Conservation (phyloP, 805 yeast species). For the Lipomyces sp. region DNA sequence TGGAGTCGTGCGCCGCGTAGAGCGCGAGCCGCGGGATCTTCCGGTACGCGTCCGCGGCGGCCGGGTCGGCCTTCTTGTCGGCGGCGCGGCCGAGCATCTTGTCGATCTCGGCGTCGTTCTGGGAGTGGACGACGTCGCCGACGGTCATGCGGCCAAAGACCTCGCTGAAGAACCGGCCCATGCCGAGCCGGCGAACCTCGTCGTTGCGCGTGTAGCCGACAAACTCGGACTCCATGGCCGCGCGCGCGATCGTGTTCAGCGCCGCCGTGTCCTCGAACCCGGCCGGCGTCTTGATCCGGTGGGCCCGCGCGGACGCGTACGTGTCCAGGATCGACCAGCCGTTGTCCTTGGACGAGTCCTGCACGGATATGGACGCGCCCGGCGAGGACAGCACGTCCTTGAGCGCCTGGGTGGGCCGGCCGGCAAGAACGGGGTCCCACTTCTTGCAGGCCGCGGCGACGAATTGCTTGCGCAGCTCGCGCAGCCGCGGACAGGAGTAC, state of each 20-base stretch:
- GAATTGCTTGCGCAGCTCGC: conserved; percentile 22
- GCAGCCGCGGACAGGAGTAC: conserved; percentile 20
- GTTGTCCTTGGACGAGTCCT: conserved; percentile 2
- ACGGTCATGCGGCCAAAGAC: conserved; percentile 21
- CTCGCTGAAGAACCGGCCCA: conserved; percentile 28
- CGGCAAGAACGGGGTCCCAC: conserved; percentile 27
- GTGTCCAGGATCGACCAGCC: conserved; percentile 28
- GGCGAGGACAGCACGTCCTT: conserved; percentile 5
- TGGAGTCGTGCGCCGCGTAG: conserved; percentile 31
- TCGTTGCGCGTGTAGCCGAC: conserved; percentile 10
- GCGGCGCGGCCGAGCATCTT: conserved; percentile 3
- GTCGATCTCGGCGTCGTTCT: conserved; percentile 12
- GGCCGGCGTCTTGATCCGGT: conserved; percentile 13
- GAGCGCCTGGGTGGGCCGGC: conserved; percentile 10
- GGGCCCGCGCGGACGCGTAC: conserved; percentile 22
- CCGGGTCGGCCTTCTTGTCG: too few species aligned
- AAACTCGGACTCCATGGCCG: conserved; percentile 23
- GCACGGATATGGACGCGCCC: conserved; percentile 8
- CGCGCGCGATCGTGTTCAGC: conserved; percentile 16
- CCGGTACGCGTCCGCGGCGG: too few species aligned
- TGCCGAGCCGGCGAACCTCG: conserved; percentile 18
- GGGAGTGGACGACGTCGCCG: conserved; percentile 13
- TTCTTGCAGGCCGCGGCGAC: conserved; percentile 17
- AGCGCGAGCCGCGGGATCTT: conserved; percentile 18
- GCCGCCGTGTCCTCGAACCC: conserved; percentile 13